These are phyloP conservation scores for Trichoderma sp. DNA, from an alignment of 2,329 filamentous ascomycete genomes.

Conservation along the genomic window DNA sequence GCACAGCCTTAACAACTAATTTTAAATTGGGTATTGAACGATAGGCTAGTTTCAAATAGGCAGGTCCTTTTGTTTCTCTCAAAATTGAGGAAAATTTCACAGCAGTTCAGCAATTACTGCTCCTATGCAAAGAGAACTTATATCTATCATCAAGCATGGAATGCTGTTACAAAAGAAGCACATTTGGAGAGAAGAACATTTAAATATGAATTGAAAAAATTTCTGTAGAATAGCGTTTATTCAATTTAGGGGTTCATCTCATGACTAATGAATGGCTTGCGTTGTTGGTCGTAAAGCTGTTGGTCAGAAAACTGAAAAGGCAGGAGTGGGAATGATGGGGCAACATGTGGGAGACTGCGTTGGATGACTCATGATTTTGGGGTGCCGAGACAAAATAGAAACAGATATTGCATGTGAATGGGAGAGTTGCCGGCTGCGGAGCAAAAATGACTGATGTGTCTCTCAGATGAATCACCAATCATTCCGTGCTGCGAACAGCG, in stretches of 20 bases:
- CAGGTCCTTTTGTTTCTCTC: neutral
- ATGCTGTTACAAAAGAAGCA: neutral
- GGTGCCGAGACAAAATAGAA: too few species aligned
- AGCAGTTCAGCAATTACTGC: neutral
- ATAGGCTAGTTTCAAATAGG: neutral
- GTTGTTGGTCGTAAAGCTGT: neutral
- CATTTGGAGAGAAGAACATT: neutral
- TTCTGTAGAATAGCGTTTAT: neutral
- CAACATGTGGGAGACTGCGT: neutral
- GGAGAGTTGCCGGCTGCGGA: too few species aligned
- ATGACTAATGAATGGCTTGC: neutral
- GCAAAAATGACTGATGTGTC: too few species aligned
- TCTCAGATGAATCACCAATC: too few species aligned
- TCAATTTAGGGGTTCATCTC: neutral
- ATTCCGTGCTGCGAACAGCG: too few species aligned
- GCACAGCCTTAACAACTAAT: neutral
- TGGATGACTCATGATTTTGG: too few species aligned
- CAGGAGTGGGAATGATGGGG: neutral
- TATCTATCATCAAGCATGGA: rapidly evolving
- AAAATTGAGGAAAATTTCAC: neutral
- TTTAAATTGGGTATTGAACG: neutral
- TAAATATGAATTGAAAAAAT: neutral
- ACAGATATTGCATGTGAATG: too few species aligned
- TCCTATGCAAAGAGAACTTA: too few species aligned
- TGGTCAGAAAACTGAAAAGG: neutral